Conservation (phyloP, 2,329 filamentous ascomycete species). For the Dothideomycetidae sp. region DNA sequence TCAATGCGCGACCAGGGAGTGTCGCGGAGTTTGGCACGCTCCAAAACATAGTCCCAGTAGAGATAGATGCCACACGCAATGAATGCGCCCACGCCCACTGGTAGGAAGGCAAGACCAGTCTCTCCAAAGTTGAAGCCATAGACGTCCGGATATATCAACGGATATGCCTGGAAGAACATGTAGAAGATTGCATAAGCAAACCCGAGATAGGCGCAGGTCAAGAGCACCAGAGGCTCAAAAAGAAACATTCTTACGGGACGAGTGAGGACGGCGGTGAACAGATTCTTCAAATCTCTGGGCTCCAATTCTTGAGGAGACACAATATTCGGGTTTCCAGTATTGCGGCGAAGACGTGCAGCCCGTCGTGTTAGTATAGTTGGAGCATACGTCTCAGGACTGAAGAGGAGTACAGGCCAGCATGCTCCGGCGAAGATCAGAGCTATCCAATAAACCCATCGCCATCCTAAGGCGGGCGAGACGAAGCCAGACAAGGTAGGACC, state of each 20-base stretch:
- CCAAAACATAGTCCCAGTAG: conserved; percentile 48
- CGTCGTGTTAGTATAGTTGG: conserved; percentile 27
- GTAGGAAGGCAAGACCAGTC: conserved; percentile 53
- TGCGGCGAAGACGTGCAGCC: conserved; percentile 43
- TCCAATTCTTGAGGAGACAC: conserved; percentile 51
- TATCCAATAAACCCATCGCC: conserved; percentile 27
- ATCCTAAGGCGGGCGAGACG: conserved; percentile 38
- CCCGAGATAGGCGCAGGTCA: conserved; percentile 55
- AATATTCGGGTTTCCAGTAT: conserved; percentile 38
- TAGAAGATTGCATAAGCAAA: conserved; percentile 49
- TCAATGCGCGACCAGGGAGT: conserved; percentile 45
- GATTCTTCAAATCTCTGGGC: conserved; percentile 40
- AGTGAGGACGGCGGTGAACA: conserved; percentile 55
- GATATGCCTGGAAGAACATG: conserved; percentile 67
- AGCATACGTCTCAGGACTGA: conserved; percentile 34
- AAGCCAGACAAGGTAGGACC: conserved; percentile 53
- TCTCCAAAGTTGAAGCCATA: conserved; percentile 51
- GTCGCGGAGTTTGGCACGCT: conserved; percentile 32
- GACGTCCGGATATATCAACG: conserved; percentile 46
- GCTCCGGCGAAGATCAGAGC: conserved; percentile 10
- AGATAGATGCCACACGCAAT: conserved; percentile 49
- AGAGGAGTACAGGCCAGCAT: conserved; percentile 19
- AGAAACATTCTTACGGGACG: conserved; percentile 60
- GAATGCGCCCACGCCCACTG: conserved; percentile 50
- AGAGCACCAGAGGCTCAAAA: conserved; percentile 59